Evolutionary conservation across 345 rosid genomes (phyloP), one percentile per base, ranked within the genome.

Genomic region (Firmiana major): DNA sequence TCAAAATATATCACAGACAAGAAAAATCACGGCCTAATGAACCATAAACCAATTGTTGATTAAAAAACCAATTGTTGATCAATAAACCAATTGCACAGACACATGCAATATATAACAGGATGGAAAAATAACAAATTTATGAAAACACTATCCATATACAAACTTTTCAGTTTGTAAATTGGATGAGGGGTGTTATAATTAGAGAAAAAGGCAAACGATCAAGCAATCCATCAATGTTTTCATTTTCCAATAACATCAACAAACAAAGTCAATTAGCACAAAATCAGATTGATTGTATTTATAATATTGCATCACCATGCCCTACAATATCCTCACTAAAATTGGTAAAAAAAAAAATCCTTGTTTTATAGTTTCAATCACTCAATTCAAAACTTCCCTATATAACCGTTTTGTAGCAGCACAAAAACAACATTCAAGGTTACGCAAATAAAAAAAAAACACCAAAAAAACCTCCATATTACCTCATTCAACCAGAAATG

Each of bases 401-500:
- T 1, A 12, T 12, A 62, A 62, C n/a, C 38, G 28, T 13, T 28
- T 6, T 9, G 7, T 17, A 28, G 28, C 9, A 28, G 40, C n/a
- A 62, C 3, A 62, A 12, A 28, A 62, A 6, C 17, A 59, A 26
- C 34, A 59, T 59, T 26, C 17, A 24, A 26, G 26, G 17, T 10
- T 62, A 28, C 0, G 2, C 31, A 22, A 22, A 58, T 58, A 21
- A 58, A 28, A 28, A 9, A 28, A 60, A 60, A 9, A 62, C 19
- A n/a, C 40, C 3, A 62, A 19, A 28, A 28, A 13, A 62, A 62
- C 40, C 36, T 13, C 19, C 40, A 13, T 24, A 48, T 46, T 81
- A 94, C 99, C 97, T 95, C 99, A 80, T 95, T 95, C 84, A 95
- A 83, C 98, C 99, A 93, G 73, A 95, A 95, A 79, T 95, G 99